These are phyloP conservation scores for Russula griseocarnosa DNA, from an alignment of 768 basidiomycete genomes.

Conservation along the genomic window DNA sequence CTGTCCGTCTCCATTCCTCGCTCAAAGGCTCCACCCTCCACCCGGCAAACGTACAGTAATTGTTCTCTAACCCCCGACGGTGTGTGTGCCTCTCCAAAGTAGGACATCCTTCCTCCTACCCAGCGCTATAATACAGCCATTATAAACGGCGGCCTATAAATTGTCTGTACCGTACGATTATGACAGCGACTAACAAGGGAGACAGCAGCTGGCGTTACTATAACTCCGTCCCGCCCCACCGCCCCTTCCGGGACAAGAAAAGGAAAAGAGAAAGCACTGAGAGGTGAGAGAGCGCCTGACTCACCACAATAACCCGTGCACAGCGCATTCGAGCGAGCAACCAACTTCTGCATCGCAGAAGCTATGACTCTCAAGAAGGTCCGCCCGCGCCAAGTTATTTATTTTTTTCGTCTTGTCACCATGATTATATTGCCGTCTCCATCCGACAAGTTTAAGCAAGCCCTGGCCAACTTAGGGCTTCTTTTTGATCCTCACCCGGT, in stretches of 20 bases:
- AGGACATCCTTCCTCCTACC: not conserved
- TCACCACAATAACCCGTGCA: not conserved
- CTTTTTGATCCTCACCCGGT: conserved; percentile 18
- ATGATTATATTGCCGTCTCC: conserved; percentile 17
- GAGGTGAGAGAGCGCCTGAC: not conserved
- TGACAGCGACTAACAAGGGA: not conserved
- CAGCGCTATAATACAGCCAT: not conserved
- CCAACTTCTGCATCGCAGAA: conserved; percentile 8
- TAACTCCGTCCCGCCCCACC: not conserved
- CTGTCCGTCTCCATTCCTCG: conserved; percentile 17
- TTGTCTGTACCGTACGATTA: not conserved
- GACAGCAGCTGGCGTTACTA: not conserved
- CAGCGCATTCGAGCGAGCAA: not conserved
- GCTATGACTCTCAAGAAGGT: not conserved
- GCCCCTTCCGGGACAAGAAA: not conserved
- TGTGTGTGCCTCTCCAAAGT: not conserved
- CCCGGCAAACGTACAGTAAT: not conserved
- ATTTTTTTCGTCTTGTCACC: conserved; percentile 8
- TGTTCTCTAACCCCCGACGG: not conserved
- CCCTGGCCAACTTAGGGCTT: not conserved
- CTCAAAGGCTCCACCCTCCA: conserved; percentile 1
- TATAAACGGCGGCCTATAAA: not conserved
- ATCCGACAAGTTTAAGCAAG: conserved; percentile 1
- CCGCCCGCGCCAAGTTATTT: not conserved
- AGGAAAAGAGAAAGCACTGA: not conserved